These are phyloP conservation scores for Spathaspora sp. DNA, from an alignment of 1,139 yeast species.

Conservation along the genomic window DNA sequence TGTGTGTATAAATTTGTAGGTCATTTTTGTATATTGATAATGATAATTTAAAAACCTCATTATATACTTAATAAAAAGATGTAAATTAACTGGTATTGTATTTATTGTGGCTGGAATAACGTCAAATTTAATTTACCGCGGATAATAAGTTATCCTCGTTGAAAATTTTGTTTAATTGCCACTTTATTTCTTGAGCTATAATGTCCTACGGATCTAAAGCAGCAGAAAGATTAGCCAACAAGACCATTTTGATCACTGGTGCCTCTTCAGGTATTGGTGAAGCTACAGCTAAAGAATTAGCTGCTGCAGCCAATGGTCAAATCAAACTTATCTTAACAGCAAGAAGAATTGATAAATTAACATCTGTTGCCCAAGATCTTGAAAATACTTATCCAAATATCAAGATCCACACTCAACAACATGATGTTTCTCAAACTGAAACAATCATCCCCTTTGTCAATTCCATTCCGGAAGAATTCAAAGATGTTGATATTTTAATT, in stretches of 20 bases:
- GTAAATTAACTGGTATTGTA: background rate
- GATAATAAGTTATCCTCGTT: background rate
- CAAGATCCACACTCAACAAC: slow-evolving; percentile 23
- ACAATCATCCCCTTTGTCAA: slow-evolving; percentile 33
- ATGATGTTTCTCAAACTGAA: slow-evolving; percentile 39
- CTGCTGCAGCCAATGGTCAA: slow-evolving; percentile 38
- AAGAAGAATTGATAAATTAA: slow-evolving; percentile 39
- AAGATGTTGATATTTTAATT: slow-evolving; percentile 39
- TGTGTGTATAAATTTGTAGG: background rate
- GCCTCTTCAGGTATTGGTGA: slow-evolving; percentile 68
- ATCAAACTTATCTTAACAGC: slow-evolving; percentile 43
- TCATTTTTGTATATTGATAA: slow-evolving; percentile 2
- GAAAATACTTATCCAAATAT: slow-evolving; percentile 24
- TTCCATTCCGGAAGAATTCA: slow-evolving; percentile 33
- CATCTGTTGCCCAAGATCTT: slow-evolving; percentile 28
- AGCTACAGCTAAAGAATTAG: slow-evolving; percentile 42
- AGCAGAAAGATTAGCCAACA: slow-evolving; percentile 59
- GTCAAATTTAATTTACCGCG: slow-evolving; percentile 2
- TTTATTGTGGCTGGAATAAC: background rate
- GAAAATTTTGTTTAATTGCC: background rate
- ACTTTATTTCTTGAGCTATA: background rate
- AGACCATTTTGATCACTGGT: slow-evolving; percentile 66
- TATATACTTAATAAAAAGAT: slow-evolving; percentile 1
- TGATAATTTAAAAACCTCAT: slow-evolving; percentile 1
- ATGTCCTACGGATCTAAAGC: slow-evolving; percentile 52